These are phyloP conservation scores for Tubosaeta sp. DNA, from an alignment of 768 basidiomycete species.

Conservation along the genomic window DNA sequence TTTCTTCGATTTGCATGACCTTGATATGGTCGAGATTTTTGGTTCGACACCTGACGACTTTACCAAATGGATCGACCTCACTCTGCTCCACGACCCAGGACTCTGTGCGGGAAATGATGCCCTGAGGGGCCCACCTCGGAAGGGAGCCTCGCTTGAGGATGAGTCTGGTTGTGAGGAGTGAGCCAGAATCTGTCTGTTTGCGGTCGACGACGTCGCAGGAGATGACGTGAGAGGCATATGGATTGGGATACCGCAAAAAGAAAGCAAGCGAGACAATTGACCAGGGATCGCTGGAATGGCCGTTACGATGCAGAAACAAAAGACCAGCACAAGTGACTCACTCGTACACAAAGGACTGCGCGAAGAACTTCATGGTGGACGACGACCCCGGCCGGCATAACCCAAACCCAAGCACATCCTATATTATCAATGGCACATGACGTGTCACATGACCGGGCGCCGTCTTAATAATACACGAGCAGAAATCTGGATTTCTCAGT, in stretches of 20 bases:
- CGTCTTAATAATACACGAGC: no score
- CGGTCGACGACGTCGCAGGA: slow-evolving; percentile 96
- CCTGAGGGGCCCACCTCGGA: slow-evolving; percentile 86
- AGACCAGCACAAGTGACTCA: slow-evolving; percentile 27
- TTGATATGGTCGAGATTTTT: slow-evolving; percentile 93
- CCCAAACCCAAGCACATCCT: neutral
- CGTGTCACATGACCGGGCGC: slow-evolving; percentile 3
- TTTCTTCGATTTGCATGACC: slow-evolving; percentile 89
- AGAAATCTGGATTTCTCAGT: no score
- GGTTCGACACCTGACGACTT: slow-evolving; percentile 72
- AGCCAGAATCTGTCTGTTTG: slow-evolving; percentile 63
- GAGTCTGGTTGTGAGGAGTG: slow-evolving; percentile 81
- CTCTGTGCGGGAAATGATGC: slow-evolving; percentile 79
- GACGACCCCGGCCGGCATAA: slow-evolving; percentile 32
- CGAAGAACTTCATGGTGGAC: slow-evolving; percentile 49
- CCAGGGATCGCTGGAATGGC: slow-evolving; percentile 74
- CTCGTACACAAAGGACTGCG: slow-evolving; percentile 57
- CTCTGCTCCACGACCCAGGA: slow-evolving; percentile 95
- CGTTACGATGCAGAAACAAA: neutral
- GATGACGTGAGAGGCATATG: slow-evolving; percentile 88
- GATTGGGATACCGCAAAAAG: slow-evolving; percentile 94
- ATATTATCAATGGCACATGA: neutral
- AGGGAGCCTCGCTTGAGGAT: slow-evolving; percentile 91
- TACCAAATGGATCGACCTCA: slow-evolving; percentile 82
- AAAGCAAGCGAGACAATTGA: slow-evolving; percentile 89